phyloP scores from a whole-genome alignment of 495 filamentous ascomycete genomes.

The Xylaria longipes region DNA sequence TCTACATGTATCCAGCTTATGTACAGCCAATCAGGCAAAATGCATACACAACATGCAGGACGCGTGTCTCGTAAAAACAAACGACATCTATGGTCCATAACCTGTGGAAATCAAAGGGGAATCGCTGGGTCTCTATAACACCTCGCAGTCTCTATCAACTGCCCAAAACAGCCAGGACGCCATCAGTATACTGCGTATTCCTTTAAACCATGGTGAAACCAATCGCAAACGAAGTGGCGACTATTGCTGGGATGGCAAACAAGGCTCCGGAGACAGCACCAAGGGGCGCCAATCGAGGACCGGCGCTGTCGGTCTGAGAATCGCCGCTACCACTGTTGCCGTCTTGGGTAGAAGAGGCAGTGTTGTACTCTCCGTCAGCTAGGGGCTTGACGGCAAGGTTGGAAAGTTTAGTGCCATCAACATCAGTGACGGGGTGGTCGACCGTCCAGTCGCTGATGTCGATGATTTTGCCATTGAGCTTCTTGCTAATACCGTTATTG shows the following conservation, averaged over 20 bases:
- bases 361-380: slow-evolving; percentile 47
- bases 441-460: slow-evolving; percentile 51
- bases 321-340: slow-evolving; percentile 15
- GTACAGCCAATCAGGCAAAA: slow-evolving; percentile 23
- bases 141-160: slow-evolving; percentile 24
- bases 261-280: slow-evolving; percentile 31
- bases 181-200: slow-evolving; percentile 34
- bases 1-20: slow-evolving; percentile 24
- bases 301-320: slow-evolving; percentile 28
- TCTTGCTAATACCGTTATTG: slow-evolving; percentile 56
- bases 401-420: slow-evolving; percentile 44
- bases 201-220: slow-evolving; percentile 39
- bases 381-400: slow-evolving; percentile 52
- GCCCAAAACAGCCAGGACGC: slow-evolving; percentile 17
- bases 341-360: slow-evolving; percentile 10
- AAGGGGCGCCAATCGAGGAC: slow-evolving; percentile 33
- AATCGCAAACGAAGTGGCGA: slow-evolving; percentile 36
- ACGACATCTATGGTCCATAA: slow-evolving; percentile 22
- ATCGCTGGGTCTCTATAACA: slow-evolving; percentile 23
- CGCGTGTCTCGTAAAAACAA: slow-evolving; percentile 22
- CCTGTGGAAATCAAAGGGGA: slow-evolving; percentile 25
- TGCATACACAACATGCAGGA: slow-evolving; percentile 24
- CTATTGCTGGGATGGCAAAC: slow-evolving; percentile 36
- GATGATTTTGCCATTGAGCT: slow-evolving; percentile 49
- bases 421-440: slow-evolving; percentile 46